Evolutionary conservation across 176 grass and related monocot species (phyloP), one percentile per base, ranked within the genome.

Genomic region (Rhipidocladum racemiflorum): DNA sequence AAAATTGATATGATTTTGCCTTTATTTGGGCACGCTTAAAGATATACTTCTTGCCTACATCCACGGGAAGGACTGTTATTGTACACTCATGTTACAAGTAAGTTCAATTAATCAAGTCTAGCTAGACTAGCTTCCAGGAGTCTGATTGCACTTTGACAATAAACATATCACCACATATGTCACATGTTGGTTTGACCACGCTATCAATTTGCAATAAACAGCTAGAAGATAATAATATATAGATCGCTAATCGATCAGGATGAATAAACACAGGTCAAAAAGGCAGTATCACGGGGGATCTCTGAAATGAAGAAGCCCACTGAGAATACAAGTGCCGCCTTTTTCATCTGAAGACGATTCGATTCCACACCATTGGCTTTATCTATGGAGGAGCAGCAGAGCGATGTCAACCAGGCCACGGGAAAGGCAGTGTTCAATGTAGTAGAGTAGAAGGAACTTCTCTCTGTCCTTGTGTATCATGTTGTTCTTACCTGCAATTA

Each of bases 201-300:
- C 70, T 25, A 61, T 16, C 42, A 14, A 51, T 29, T 39, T 14
- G 0, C 2, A 42, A 24, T 8, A 27, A 68, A 39, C 50, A 34
- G 44, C 11, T 14, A 12, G 9, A 56, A 10, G 7, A 39, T 28
- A 36, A n/a, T 10, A n/a, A 39, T 62, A 34, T n/a, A n/a, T n/a
- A 9, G 5, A 16, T 8, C 14, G 6, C 6, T 17, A 45, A 16
- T 21, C 9, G 21, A 40, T 9, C 71, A 85, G 73, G 78, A 59
- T 57, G 83, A 64, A 76, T 81, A 70, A 77, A 42, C 72, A 65
- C 13, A 45, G 38, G 88, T 85, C 72, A 89, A 89, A 89, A 85
- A 82, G 72, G 64, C 78, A 57, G 65, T 61, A 85, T 85, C 83
- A 72, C 36, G 77, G 72, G 49, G 77, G 56, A 85, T 82, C 78